These are phyloP conservation scores for Terana coerulea DNA, from an alignment of 768 basidiomycete species.

Conservation along the genomic window DNA sequence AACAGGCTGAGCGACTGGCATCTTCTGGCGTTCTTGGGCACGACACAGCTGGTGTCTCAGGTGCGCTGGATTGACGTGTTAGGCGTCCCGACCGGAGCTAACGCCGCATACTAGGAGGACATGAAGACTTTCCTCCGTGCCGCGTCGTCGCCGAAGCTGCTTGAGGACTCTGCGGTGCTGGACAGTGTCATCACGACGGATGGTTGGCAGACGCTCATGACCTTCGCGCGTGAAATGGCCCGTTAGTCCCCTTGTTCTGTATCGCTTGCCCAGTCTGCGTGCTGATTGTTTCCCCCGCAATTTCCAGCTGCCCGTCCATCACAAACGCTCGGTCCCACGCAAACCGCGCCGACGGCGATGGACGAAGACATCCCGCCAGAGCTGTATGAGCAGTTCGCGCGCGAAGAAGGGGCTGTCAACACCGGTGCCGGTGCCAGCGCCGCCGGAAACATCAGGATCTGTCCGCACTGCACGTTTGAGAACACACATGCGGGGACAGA, in stretches of 20 bases:
- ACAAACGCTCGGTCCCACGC: constrained; percentile 19
- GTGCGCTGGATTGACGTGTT: constrained; percentile 37
- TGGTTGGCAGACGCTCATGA: constrained; percentile 83
- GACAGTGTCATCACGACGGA: constrained; percentile 65
- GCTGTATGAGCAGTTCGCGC: constrained; percentile 73
- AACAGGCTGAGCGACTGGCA: constrained; percentile 94
- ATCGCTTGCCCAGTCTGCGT: neutral
- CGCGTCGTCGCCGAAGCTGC: constrained; percentile 57
- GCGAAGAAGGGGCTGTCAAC: constrained; percentile 45
- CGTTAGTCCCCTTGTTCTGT: constrained; percentile 47
- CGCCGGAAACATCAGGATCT: constrained; percentile 45
- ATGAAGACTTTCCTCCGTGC: constrained; percentile 61
- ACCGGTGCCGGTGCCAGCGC: constrained; percentile 27
- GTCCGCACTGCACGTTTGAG: constrained; percentile 94
- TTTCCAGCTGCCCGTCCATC: constrained; percentile 32
- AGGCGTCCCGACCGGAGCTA: too few species aligned
- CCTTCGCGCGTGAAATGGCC: constrained; percentile 73
- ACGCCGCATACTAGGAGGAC: constrained; percentile 79
- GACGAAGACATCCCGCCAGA: constrained; percentile 80
- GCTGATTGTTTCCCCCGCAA: constrained; percentile 1
- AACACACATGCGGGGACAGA: constrained; percentile 71
- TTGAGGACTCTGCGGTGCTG: constrained; percentile 53
- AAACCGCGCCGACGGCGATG: constrained; percentile 31
- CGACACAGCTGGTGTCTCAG: constrained; percentile 71
- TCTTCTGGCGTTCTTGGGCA: constrained; percentile 78